Conservation (phyloP, 225 moss, liverwort and hornwort genomes). For the Physcomitrellopsis africana region DNA sequence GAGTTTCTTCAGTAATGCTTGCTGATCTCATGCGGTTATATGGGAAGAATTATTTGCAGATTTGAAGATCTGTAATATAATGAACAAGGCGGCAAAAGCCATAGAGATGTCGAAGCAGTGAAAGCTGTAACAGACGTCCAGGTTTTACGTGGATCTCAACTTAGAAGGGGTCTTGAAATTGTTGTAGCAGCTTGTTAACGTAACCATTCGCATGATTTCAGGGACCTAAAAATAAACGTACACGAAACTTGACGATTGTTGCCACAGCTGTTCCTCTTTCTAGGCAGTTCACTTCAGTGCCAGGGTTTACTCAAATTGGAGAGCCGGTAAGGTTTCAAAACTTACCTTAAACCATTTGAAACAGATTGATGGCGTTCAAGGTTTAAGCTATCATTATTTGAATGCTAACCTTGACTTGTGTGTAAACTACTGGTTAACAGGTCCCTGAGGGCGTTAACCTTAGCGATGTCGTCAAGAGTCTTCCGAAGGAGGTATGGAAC, state of each 20-base stretch:
- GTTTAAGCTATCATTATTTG: background rate
- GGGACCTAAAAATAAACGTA: conserved; percentile 21
- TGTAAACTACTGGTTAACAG: conserved; percentile 35
- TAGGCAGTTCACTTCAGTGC: conserved; percentile 54
- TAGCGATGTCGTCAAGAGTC: conserved; percentile 68
- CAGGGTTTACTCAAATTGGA: conserved; percentile 79
- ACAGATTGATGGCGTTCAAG: background rate
- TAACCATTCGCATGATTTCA: conserved; percentile 18
- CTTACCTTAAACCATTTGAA: background rate
- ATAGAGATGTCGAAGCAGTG: background rate
- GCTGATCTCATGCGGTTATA: background rate
- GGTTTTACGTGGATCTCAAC: background rate
- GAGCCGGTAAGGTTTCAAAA: conserved; percentile 55
- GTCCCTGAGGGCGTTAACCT: conserved; percentile 60
- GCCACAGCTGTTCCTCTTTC: conserved; percentile 63
- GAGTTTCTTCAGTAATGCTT: too few species aligned
- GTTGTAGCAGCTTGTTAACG: background rate
- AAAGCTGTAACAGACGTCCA: background rate
- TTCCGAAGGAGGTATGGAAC: conserved; percentile 70
- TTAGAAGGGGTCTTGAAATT: background rate
- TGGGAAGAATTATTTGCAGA: background rate
- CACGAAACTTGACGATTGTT: conserved; percentile 34
- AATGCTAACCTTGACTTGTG: background rate
- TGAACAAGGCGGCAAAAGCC: background rate
- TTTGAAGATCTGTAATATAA: background rate